Evolutionary conservation across 2,329 filamentous ascomycete species (phyloP).

Genomic region (Cladophialophora chaetospira): DNA sequence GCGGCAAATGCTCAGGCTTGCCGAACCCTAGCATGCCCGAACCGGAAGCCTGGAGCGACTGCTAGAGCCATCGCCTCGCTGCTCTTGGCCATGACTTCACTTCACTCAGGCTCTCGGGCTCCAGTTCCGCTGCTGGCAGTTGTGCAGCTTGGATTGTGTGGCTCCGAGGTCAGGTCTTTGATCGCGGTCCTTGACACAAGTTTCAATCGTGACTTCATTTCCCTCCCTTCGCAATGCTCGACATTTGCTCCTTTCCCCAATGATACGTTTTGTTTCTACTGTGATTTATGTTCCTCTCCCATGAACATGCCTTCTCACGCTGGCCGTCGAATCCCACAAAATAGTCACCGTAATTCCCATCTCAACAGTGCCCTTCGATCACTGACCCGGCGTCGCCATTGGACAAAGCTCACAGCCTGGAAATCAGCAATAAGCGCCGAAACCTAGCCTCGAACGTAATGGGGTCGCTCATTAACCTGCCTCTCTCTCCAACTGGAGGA

Average conservation of each 20-base stretch:
- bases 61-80: background rate
- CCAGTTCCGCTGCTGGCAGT: too few relatives aligned
- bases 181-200: too few relatives aligned
- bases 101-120: background rate
- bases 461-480: background rate
- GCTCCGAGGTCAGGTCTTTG: too few relatives aligned
- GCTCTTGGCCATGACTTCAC: background rate
- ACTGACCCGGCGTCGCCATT: background rate
- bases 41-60: background rate
- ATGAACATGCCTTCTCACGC: background rate
- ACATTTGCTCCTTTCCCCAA: too few relatives aligned
- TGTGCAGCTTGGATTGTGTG: too few relatives aligned
- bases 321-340: background rate
- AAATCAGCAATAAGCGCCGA: slow-evolving; percentile 12
- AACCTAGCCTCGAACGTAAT: background rate
- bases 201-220: too few relatives aligned
- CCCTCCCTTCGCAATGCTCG: too few relatives aligned
- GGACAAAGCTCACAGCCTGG: background rate
- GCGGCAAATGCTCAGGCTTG: slow-evolving; percentile 5
- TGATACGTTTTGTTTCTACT: too few relatives aligned
- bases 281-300: too few relatives aligned
- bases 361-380: too few relatives aligned
- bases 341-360: too few relatives aligned
- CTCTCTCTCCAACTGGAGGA: too few relatives aligned
- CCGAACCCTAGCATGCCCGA: background rate